A percentile compares a stretch with the other conserved stretches of the same genome.
phyloP scores from a whole-genome alignment of 768 basidiomycete species.

The Mycena albidolilacea region DNA sequence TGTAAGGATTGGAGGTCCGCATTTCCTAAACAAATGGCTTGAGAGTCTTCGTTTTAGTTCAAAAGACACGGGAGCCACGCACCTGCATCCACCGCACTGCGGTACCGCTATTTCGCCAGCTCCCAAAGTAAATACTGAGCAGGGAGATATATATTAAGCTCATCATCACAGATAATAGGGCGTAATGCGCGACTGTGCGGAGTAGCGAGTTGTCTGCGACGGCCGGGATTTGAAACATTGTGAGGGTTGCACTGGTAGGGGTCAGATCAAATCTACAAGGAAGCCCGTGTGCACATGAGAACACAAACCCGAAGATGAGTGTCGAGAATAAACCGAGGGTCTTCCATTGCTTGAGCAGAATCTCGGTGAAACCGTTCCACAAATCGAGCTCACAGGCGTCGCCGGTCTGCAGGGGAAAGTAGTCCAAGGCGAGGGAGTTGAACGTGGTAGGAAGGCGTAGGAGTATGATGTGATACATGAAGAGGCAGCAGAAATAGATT shows the following conservation, averaged over 20 bases:
- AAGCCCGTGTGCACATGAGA: neutral
- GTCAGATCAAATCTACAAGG: neutral
- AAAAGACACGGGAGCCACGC: neutral
- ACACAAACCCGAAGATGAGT: slow-evolving; percentile 22
- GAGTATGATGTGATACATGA: slow-evolving; percentile 21
- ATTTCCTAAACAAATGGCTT: slow-evolving; percentile 13
- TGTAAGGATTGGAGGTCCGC: neutral
- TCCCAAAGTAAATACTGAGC: slow-evolving; percentile 22
- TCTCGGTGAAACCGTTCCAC: slow-evolving; percentile 19
- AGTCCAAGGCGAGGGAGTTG: slow-evolving; percentile 12
- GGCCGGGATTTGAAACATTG: slow-evolving; percentile 29
- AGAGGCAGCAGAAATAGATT: neutral
- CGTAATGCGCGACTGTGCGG: neutral
- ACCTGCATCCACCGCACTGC: slow-evolving; percentile 21
- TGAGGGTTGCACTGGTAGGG: slow-evolving; percentile 19
- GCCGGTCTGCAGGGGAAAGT: neutral
- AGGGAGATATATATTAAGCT: slow-evolving; percentile 20
- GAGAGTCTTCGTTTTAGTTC: neutral
- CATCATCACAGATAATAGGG: slow-evolving; percentile 23
- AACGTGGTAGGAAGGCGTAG: slow-evolving; percentile 26
- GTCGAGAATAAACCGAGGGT: slow-evolving; percentile 28
- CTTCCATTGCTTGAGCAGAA: slow-evolving; percentile 30
- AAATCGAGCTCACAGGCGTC: neutral
- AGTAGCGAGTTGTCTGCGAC: slow-evolving; percentile 8
- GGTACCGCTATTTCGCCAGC: neutral